phyloP scores from a whole-genome alignment of 148 eudicot species.

The Mesembryanthemum crystallinum region DNA sequence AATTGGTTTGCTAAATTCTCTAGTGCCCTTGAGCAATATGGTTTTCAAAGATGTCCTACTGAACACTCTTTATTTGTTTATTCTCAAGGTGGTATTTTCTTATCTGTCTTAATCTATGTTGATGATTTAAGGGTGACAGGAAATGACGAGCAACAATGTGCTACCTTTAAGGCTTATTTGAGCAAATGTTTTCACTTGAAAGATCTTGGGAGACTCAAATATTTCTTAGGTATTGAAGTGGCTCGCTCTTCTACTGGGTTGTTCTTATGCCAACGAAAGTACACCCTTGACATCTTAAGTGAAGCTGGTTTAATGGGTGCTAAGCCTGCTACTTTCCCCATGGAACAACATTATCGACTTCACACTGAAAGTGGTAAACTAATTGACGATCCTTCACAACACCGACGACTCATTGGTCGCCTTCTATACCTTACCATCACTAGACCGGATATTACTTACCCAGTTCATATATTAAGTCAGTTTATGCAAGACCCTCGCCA shows the following conservation, averaged over 20 bases:
- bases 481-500: too few species aligned
- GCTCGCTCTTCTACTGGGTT: neutral
- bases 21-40: neutral
- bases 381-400: too few species aligned
- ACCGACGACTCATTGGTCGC: too few species aligned
- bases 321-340: neutral
- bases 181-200: neutral
- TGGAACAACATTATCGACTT: neutral
- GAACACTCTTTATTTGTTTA: neutral
- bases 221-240: neutral
- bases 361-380: too few species aligned
- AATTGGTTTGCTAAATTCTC: conserved; percentile 9
- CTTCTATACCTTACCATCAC: too few species aligned
- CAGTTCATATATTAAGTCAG: too few species aligned
- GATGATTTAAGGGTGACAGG: conserved; percentile 20
- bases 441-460: too few species aligned
- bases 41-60: neutral
- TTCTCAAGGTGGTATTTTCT: neutral
- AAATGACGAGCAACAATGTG: neutral
- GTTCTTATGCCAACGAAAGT: neutral
- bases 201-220: neutral
- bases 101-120: neutral
- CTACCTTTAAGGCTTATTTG: neutral
- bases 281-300: neutral
- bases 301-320: neutral